Conservation (phyloP, 306 rosid species). For the Alnus rubra region DNA sequence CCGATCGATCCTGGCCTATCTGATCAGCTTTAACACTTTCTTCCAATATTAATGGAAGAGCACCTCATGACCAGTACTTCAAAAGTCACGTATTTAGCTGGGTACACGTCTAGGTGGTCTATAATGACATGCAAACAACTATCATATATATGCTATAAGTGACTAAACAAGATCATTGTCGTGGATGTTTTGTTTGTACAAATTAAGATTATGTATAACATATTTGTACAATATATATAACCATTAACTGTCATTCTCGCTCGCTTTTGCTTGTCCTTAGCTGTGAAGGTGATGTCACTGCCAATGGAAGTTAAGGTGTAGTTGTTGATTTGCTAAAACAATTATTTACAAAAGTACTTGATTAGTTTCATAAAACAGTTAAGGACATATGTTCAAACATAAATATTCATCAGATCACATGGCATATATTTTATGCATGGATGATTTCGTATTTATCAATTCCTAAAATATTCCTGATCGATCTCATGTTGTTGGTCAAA, state of each 20-base stretch:
- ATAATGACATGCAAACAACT: neutral
- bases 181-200: neutral
- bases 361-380: neutral
- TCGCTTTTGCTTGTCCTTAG: constrained; percentile 15
- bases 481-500: constrained; percentile 35
- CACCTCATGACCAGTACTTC: no score
- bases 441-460: neutral
- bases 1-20: no score
- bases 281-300: constrained; percentile 29
- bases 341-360: constrained; percentile 15
- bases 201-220: neutral
- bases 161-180: neutral
- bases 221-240: neutral
- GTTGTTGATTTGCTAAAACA: constrained; percentile 30
- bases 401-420: neutral
- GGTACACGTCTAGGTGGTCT: no score
- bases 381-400: neutral
- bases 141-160: neutral
- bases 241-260: constrained; percentile 15
- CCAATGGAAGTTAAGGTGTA: constrained; percentile 25
- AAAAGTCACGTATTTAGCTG: no score
- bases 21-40: no score
- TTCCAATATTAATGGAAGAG: no score
- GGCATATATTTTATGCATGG: neutral
- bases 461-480: neutral